Percentiles rank a stretch among this genome's conserved stretches.
Conservation (phyloP, 345 rosid species). For the Aethionema arabicum region DNA sequence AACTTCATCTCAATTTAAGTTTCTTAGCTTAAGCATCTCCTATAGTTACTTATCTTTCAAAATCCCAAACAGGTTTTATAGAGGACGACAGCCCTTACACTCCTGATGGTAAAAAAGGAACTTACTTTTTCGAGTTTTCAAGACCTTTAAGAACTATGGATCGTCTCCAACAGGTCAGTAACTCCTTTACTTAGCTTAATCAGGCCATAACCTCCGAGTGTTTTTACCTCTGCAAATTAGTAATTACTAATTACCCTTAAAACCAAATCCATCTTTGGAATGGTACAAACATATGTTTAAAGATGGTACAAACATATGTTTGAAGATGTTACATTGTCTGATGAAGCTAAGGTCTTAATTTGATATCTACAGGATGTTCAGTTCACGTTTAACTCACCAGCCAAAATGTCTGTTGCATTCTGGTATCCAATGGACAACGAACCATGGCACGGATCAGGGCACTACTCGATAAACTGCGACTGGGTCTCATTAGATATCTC, state of each 20-base stretch:
- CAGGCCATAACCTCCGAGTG: constrained; percentile 1
- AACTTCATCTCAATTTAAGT: too few species aligned
- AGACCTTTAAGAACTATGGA: constrained; percentile 94
- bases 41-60: constrained; percentile 14
- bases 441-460: constrained; percentile 86
- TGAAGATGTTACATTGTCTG: too few species aligned
- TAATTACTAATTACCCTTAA: constrained; percentile 7
- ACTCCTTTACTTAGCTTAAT: constrained; percentile 14
- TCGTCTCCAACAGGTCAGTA: constrained; percentile 82
- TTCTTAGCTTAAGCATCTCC: constrained; percentile 1
- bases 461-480: constrained; percentile 78
- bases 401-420: constrained; percentile 85
- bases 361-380: constrained; percentile 74
- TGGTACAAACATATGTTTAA: too few species aligned
- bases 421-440: constrained; percentile 87
- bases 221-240: constrained; percentile 14
- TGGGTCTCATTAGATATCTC: constrained; percentile 76
- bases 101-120: constrained; percentile 64
- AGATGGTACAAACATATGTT: too few species aligned
- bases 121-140: constrained; percentile 81
- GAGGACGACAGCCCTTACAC: constrained; percentile 90
- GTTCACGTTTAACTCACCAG: constrained; percentile 64
- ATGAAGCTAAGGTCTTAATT: neutral
- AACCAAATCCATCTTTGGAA: neutral
- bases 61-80: constrained; percentile 54